phyloP scores from a whole-genome alignment of 202 grass and related monocot genomes.

The Bolboschoenoplectus hybrid region DNA sequence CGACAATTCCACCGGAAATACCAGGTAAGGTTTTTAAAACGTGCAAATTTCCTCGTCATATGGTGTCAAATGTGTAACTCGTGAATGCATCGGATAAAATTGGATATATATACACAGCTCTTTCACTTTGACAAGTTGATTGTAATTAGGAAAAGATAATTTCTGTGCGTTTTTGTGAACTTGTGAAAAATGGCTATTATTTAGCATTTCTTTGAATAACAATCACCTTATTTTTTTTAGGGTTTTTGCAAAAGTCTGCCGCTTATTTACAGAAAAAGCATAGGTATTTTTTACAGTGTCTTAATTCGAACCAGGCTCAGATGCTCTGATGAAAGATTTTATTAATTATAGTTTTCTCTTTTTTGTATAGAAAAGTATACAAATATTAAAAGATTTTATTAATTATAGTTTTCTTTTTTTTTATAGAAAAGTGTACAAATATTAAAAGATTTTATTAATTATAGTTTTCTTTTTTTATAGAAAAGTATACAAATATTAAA shows the following conservation, averaged over 20 bases:
- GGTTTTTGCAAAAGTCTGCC: neutral
- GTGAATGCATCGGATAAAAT: neutral
- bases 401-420: neutral
- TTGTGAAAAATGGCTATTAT: neutral
- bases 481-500: neutral
- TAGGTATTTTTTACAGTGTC: constrained; percentile 6
- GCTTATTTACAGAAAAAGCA: neutral
- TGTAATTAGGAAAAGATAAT: neutral
- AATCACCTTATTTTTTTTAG: neutral
- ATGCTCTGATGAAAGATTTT: neutral
- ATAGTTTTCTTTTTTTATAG: neutral
- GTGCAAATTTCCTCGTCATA: neutral
- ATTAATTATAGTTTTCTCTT: neutral
- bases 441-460: neutral
- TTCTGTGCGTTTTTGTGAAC: constrained; percentile 1
- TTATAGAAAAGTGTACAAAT: neutral
- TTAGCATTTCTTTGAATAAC: neutral
- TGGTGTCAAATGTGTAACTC: neutral
- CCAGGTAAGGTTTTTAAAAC: constrained; percentile 3
- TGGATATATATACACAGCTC: neutral
- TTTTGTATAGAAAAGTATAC: neutral
- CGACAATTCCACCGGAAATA: neutral
- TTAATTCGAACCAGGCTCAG: neutral
- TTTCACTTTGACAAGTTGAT: neutral
- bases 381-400: neutral